A percentile compares a stretch with the other conserved stretches of the same genome.
phyloP scores from a whole-genome alignment of 371 early-diverging fungal genomes.

The Funneliformis caledonium region DNA sequence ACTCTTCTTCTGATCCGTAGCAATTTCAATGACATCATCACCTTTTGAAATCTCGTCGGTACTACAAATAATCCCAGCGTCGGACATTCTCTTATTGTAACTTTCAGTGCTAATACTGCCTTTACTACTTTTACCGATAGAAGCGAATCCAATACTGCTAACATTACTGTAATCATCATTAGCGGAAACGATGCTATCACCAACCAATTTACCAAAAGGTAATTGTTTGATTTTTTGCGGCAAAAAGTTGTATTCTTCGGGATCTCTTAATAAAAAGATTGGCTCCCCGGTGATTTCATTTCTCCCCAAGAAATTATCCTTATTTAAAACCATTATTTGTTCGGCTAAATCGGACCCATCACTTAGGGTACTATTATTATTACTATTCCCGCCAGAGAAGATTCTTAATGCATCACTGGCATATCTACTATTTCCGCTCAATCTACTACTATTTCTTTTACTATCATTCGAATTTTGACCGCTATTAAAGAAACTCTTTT shows the following conservation, averaged over 20 bases:
- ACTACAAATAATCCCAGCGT: neutral
- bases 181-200: neutral
- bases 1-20: no score
- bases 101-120: neutral
- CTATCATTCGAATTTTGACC: neutral
- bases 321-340: neutral
- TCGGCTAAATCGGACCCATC: neutral
- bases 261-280: conserved; percentile 10
- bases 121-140: neutral
- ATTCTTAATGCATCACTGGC: neutral
- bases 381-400: neutral
- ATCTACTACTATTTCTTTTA: neutral
- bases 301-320: neutral
- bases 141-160: neutral
- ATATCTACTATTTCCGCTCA: neutral
- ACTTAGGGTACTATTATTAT: neutral
- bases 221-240: neutral
- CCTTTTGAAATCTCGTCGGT: neutral
- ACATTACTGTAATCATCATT: neutral
- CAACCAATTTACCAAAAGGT: conserved; percentile 1
- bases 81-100: neutral
- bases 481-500: neutral
- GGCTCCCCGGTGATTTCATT: neutral
- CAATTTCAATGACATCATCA: no score
- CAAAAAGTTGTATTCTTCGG: neutral